These are phyloP conservation scores for Macadamia integrifolia DNA, from an alignment of 164 flowering plant species.

Conservation along the genomic window DNA sequence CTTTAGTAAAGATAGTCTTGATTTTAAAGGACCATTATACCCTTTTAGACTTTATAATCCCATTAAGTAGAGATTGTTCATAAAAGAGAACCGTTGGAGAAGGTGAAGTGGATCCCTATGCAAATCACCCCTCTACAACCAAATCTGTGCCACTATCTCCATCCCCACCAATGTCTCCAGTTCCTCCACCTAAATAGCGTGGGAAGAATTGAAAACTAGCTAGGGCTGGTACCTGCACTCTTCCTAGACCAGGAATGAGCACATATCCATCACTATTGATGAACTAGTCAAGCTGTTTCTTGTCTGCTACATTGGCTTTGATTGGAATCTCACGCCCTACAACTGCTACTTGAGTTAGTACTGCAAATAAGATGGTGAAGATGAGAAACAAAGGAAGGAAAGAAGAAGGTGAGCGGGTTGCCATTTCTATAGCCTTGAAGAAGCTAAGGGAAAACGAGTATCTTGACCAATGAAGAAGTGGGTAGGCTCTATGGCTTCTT, in stretches of 20 bases:
- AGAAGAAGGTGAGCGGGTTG: constrained; percentile 10
- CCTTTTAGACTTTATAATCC: too few relatives aligned
- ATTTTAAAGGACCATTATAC: too few relatives aligned
- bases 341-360: background rate
- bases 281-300: constrained; percentile 28
- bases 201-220: background rate
- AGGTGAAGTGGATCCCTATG: too few relatives aligned
- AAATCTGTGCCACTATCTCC: too few relatives aligned
- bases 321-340: constrained; percentile 13
- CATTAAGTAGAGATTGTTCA: too few relatives aligned
- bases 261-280: constrained; percentile 16
- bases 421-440: constrained; percentile 11
- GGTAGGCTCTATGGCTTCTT: too few relatives aligned
- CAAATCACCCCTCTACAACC: too few relatives aligned
- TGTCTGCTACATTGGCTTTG: constrained; percentile 5
- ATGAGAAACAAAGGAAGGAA: constrained; percentile 18
- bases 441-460: too few relatives aligned
- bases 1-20: too few relatives aligned
- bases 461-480: too few relatives aligned
- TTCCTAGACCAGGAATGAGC: constrained; percentile 36
- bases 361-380: constrained; percentile 17
- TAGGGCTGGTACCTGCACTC: constrained; percentile 18
- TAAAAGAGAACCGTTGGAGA: too few relatives aligned
- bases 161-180: background rate
- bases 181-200: background rate